Base-by-base conservation (phyloP, 2,329 filamentous ascomycete genomes). In the Aspergillus vadensis region DNA sequence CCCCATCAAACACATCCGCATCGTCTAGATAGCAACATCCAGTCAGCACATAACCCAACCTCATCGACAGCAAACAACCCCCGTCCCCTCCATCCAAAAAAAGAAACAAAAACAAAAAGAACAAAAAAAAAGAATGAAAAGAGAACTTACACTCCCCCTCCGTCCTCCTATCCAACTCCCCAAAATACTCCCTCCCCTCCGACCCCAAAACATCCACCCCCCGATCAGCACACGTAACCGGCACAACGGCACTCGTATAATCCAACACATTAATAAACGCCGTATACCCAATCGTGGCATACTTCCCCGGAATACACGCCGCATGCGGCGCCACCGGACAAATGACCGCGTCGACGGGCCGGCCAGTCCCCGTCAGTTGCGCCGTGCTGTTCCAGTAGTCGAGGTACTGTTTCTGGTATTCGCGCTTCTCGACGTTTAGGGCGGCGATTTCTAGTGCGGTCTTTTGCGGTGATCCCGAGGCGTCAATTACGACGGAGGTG, bases 341-440 rank as follows among this genome's bases (percentile, higher is more conserved):
- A 49, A 82, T 75, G 27, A 83, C 62, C 12, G 73, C 80, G 66
- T 89, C 87, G 0, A 88, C 83, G 1, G 82, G 76, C 53, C 80
- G 76, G 0, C 80, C 79, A 2, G 75, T 84, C 25, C 79, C 81
- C 0, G 83, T 85, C n/a, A 77, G 50, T 4, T 77, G 72, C 0
- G 73, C 76, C 0, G 84, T 87, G 14, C 77, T 80, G 62, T 87
- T 87, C 86, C 85, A 88, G 67, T 87, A 88, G 55, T 88, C 85
- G 72, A 86, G 80, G 64, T 88, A 89, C 17, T 78, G 73, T 60
- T 83, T 83, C 66, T 87, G 84, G 53, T 81, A 84, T 25, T 82
- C 77, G 1, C 86, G 78, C 60, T 85, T 85, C 15, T 74, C 72
- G 2, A 87, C 72, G 5, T 87, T 88, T 50, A 81, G 65, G 2